Conservation (phyloP, 805 yeast species). For the Middelhovenomyces tepae region DNA sequence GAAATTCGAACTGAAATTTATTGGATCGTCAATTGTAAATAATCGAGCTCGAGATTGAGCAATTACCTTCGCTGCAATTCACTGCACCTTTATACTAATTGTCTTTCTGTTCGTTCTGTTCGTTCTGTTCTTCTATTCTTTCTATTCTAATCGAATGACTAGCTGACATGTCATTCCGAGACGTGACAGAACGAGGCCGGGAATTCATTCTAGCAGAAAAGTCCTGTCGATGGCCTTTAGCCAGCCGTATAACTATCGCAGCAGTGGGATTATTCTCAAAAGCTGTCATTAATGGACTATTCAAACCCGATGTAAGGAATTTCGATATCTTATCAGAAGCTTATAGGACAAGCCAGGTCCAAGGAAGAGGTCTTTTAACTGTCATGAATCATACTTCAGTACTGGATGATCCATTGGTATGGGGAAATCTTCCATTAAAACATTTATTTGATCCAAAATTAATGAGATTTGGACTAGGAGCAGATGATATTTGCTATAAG, state of each 20-base stretch:
- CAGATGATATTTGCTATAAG: slow-evolving; percentile 76
- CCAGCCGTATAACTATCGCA: slow-evolving; percentile 61
- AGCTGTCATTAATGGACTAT: slow-evolving; percentile 47
- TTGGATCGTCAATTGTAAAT: too few species aligned
- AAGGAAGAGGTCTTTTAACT: slow-evolving; percentile 71
- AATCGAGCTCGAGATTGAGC: too few species aligned
- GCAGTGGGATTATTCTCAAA: slow-evolving; percentile 60
- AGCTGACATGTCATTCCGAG: slow-evolving; percentile 17
- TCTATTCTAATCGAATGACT: too few species aligned
- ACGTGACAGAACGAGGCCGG: slow-evolving; percentile 41
- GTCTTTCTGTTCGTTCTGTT: too few species aligned
- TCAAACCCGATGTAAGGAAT: slow-evolving; percentile 55
- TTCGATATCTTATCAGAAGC: slow-evolving; percentile 59
- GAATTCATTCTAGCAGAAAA: slow-evolving; percentile 58
- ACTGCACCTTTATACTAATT: too few species aligned
- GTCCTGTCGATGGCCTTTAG: slow-evolving; percentile 51
- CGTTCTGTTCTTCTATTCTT: too few species aligned
- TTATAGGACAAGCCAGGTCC: slow-evolving; percentile 48
- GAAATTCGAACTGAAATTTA: too few species aligned
- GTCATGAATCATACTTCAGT: slow-evolving; percentile 73
- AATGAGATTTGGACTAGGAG: slow-evolving; percentile 92
- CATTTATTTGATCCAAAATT: slow-evolving; percentile 52
- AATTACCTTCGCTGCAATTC: too few species aligned
- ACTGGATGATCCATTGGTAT: slow-evolving; percentile 81
- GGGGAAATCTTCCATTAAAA: slow-evolving; percentile 77